phyloP scores from a whole-genome alignment of 768 basidiomycete genomes.

The Russula lepida region DNA sequence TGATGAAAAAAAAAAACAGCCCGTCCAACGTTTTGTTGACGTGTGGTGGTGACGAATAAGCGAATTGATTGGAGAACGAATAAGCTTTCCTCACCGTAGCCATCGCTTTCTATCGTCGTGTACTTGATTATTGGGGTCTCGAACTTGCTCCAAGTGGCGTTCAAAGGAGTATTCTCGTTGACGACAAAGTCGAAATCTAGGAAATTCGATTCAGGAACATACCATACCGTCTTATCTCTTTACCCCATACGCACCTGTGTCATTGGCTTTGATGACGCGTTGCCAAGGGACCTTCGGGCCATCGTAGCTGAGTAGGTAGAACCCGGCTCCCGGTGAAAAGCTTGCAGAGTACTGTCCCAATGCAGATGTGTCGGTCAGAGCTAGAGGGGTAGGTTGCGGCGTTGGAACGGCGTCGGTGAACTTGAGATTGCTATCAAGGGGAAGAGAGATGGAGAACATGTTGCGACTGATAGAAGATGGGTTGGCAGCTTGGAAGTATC shows the following conservation, averaged over 20 bases:
- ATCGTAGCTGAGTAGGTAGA: constrained; percentile 69
- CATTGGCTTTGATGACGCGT: constrained; percentile 53
- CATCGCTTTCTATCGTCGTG: constrained; percentile 71
- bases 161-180: constrained; percentile 60
- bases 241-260: constrained; percentile 28
- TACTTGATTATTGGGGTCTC: constrained; percentile 62
- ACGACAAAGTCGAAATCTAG: constrained; percentile 60
- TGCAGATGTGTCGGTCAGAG: constrained; percentile 38
- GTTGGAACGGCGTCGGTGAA: constrained; percentile 22
- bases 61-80: background rate
- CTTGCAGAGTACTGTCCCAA: constrained; percentile 53
- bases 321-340: constrained; percentile 84
- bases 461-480: constrained; percentile 78
- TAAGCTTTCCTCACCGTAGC: constrained; percentile 44
- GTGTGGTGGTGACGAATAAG: background rate
- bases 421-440: constrained; percentile 33
- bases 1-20: constrained; percentile 2
- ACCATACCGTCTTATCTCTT: background rate
- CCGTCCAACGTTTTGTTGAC: background rate
- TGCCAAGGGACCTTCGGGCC: constrained; percentile 89
- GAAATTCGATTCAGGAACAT: background rate
- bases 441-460: constrained; percentile 72
- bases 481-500: constrained; percentile 84
- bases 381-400: constrained; percentile 37
- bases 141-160: constrained; percentile 55